Evolutionary conservation across 2,329 filamentous ascomycete species (phyloP).

Genomic region (Pseudocercospora fijiensis): DNA sequence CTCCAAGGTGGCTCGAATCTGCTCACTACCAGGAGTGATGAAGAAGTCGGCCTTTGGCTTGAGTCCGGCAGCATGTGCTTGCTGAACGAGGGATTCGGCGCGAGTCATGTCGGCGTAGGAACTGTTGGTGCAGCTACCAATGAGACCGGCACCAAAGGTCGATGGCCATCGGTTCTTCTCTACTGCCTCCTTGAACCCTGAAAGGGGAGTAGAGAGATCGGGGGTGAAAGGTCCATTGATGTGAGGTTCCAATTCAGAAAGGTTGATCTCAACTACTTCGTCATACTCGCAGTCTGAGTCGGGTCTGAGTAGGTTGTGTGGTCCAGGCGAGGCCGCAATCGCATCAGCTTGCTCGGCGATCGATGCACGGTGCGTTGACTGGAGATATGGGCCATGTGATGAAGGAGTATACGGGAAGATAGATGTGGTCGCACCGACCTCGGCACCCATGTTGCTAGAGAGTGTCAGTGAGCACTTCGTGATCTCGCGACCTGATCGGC

Average conservation of each 20-base stretch:
- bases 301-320: conserved; percentile 68
- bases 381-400: conserved; percentile 77
- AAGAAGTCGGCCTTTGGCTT: conserved; percentile 90
- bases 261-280: conserved; percentile 83
- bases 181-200: conserved; percentile 81
- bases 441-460: conserved; percentile 64
- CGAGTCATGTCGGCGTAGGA: conserved; percentile 99
- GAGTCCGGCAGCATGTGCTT: conserved; percentile 83
- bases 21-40: conserved; percentile 93
- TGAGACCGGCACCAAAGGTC: conserved; percentile 86
- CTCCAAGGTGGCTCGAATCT: conserved; percentile 91
- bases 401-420: conserved; percentile 88
- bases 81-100: conserved; percentile 87
- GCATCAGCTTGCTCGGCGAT: conserved; percentile 67
- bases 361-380: conserved; percentile 73
- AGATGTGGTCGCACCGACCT: conserved; percentile 93
- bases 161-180: conserved; percentile 85
- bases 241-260: conserved; percentile 63
- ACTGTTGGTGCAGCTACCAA: conserved; percentile 97
- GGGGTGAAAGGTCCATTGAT: conserved; percentile 78
- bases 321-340: conserved; percentile 57
- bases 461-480: conserved; percentile 64
- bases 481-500: no score
- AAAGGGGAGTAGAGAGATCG: conserved; percentile 88
- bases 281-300: conserved; percentile 86